Evolutionary conservation across 2,329 filamentous ascomycete species (phyloP), one percentile per base, ranked within the genome.

Genomic region (Alternaria postmessia): DNA sequence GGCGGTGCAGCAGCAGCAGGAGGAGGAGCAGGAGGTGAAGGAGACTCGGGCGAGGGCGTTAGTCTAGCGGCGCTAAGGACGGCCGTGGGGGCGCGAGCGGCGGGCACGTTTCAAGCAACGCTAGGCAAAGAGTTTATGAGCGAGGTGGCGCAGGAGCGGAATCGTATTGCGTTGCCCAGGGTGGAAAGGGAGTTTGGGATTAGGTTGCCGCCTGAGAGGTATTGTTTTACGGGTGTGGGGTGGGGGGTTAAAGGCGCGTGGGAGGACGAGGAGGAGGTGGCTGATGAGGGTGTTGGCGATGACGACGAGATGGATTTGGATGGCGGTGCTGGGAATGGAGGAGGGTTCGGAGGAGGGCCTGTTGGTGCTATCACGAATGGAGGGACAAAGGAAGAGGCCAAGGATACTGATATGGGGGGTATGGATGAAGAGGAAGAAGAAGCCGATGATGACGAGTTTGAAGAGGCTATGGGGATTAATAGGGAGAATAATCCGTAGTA

Each of bases 121-220:
- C 84, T 72, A 81, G 86, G 87, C 0, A 94, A 94, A 74, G 91
- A 94, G 66, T 93, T 91, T 77, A 84, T 94, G 81, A 81, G 89
- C 57, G 90, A 93, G 75, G 81, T 93, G n/a, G 91, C 76, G 48
- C 63, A 56, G 3, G 76, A 78, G 41, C 79, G 82, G 66, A 71
- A 94, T 85, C 54, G 61, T 22, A 75, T 66, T 58, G 75, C 74
- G 56, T 26, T 78, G 59, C 76, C 76, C 42, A 57, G 75, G 3
- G 83, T 87, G n/a, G 83, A 86, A 63, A 79, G 85, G 46, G 82
- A 84, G 48, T 87, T 82, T 69, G 87, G 87, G 3, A 79, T 89
- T 59, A 79, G 86, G 58, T 72, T 89, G 70, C 88, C 88, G 62
- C 85, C 85, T 14, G 88, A 89, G 81, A 79, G 86, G 73, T 89